These are phyloP conservation scores for Fusarium chlamydosporum DNA, from an alignment of 2,329 filamentous ascomycete genomes.

Conservation along the genomic window DNA sequence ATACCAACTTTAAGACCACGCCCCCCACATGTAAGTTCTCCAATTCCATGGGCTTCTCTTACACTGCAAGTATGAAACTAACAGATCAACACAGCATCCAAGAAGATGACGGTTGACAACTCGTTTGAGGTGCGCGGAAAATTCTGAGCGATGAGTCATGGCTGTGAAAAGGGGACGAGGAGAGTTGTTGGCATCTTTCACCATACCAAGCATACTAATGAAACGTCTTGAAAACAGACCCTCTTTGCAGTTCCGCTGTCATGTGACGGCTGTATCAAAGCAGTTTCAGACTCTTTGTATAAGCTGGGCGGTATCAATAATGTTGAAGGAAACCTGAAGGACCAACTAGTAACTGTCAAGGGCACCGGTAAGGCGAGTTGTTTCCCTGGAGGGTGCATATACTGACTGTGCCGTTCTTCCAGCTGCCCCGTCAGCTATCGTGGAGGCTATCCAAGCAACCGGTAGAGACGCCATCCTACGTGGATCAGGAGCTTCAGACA, in stretches of 20 bases:
- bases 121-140: slow-evolving; percentile 62
- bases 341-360: slow-evolving; percentile 87
- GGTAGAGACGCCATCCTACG: slow-evolving; percentile 95
- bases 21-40: slow-evolving; percentile 45
- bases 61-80: slow-evolving; percentile 47
- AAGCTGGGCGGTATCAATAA: slow-evolving; percentile 84
- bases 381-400: slow-evolving; percentile 11
- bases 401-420: slow-evolving; percentile 32
- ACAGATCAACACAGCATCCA: slow-evolving; percentile 38
- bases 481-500: slow-evolving; percentile 87
- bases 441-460: slow-evolving; percentile 87
- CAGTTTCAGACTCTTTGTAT: slow-evolving; percentile 83
- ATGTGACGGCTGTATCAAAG: slow-evolving; percentile 89
- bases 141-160: slow-evolving; percentile 43
- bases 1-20: slow-evolving; percentile 39
- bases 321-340: slow-evolving; percentile 83
- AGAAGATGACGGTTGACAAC: slow-evolving; percentile 61
- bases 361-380: slow-evolving; percentile 74
- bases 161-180: slow-evolving; percentile 46
- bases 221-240: slow-evolving; percentile 71
- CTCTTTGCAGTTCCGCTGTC: slow-evolving; percentile 95
- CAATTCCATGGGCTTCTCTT: slow-evolving; percentile 43
- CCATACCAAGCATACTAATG: slow-evolving; percentile 53
- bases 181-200: slow-evolving; percentile 37
- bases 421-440: slow-evolving; percentile 90